Percentiles rank a stretch among this genome's conserved stretches.
Evolutionary conservation across 345 rosid genomes (phyloP).

Genomic region (Gossypium longicalyx): DNA sequence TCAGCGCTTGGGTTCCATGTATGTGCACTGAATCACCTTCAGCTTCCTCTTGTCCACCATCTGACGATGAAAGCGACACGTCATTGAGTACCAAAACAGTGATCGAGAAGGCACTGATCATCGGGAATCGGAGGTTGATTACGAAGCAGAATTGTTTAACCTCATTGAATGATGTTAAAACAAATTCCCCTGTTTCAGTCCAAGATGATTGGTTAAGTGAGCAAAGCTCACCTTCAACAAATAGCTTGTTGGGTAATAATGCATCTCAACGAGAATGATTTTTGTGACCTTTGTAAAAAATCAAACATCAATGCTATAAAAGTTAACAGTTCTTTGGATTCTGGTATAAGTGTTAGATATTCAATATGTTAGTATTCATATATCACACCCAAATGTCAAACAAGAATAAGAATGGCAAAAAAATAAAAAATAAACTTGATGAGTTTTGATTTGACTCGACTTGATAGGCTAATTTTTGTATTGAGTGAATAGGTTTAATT

Average conservation of each 20-base stretch:
- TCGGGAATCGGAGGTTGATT: constrained; percentile 34
- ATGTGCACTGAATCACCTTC: constrained; percentile 55
- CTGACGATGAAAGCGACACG: constrained; percentile 42
- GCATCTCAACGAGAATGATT: constrained; percentile 28
- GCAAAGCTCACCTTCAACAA: constrained; percentile 80
- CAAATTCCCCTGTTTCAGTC: constrained; percentile 64
- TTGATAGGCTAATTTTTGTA: too few species aligned
- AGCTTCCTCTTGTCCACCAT: constrained; percentile 44
- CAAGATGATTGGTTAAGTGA: constrained; percentile 82
- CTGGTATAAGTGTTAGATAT: too few species aligned
- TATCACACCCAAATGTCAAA: too few species aligned
- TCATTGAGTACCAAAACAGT: constrained; percentile 24
- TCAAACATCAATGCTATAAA: too few species aligned
- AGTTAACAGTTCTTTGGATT: too few species aligned
- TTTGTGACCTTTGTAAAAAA: not conserved
- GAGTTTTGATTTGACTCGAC: too few species aligned
- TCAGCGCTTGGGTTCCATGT: constrained; percentile 61
- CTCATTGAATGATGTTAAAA: constrained; percentile 40
- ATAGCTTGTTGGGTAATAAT: constrained; percentile 57
- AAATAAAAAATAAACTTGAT: too few species aligned
- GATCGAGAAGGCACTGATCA: constrained; percentile 27
- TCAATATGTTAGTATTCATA: too few species aligned
- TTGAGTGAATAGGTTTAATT: too few species aligned
- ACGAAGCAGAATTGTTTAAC: constrained; percentile 36
- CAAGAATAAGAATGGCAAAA: too few species aligned